phyloP scores from a whole-genome alignment of 2,329 filamentous ascomycete genomes.

The Trichoderma polysporum region DNA sequence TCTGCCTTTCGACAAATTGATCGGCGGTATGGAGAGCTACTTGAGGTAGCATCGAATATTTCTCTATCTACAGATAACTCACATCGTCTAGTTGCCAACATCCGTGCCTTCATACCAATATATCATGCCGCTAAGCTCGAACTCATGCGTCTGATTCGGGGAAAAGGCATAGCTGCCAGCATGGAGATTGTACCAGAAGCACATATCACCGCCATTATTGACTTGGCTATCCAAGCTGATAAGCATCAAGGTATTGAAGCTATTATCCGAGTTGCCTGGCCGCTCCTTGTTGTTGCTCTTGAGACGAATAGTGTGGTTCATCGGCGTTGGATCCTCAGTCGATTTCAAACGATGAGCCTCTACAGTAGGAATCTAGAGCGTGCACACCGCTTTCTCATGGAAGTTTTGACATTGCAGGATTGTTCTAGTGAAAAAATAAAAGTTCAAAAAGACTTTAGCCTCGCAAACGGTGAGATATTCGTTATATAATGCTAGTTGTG shows the following conservation, averaged over 20 bases:
- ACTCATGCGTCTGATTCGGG: slow-evolving; percentile 21
- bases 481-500: background rate
- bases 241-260: slow-evolving; percentile 35
- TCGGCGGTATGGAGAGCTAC: slow-evolving; percentile 28
- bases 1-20: slow-evolving; percentile 27
- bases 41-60: slow-evolving; percentile 31
- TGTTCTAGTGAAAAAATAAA: background rate
- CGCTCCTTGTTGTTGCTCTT: slow-evolving; percentile 37
- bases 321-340: slow-evolving; percentile 36
- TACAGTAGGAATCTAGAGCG: slow-evolving; percentile 36
- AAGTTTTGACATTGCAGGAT: slow-evolving; percentile 27
- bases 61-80: slow-evolving; percentile 29
- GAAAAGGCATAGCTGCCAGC: slow-evolving; percentile 18
- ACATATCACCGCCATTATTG: slow-evolving; percentile 37
- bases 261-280: slow-evolving; percentile 35
- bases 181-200: slow-evolving; percentile 4
- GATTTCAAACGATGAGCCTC: slow-evolving; percentile 31
- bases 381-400: slow-evolving; percentile 31
- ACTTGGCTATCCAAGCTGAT: slow-evolving; percentile 35
- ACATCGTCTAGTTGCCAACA: slow-evolving; percentile 35
- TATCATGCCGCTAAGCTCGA: slow-evolving; percentile 38
- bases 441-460: background rate
- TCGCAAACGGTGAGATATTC: slow-evolving; percentile 1
- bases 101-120: slow-evolving; percentile 36
- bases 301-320: slow-evolving; percentile 36